phyloP scores from a whole-genome alignment of 306 rosid genomes.

The Begonia peltatifolia region DNA sequence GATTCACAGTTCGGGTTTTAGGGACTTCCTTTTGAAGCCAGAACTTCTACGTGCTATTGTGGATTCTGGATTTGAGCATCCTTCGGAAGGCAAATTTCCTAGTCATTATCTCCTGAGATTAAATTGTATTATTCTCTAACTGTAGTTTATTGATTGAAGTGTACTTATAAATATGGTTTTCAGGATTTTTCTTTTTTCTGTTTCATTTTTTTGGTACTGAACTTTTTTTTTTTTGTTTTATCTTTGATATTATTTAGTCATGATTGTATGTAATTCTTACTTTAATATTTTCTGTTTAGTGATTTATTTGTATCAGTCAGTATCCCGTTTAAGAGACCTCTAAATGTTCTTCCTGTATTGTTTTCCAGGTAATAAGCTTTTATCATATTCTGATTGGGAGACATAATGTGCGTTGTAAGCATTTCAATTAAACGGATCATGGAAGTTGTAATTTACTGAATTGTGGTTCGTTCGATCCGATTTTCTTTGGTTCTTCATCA shows the following conservation, averaged over 20 bases:
- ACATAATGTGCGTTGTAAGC: conserved; percentile 38
- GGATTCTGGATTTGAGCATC: conserved; percentile 94
- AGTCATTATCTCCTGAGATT: background rate
- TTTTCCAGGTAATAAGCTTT: conserved; percentile 67
- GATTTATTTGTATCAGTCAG: background rate
- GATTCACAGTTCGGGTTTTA: conserved; percentile 96
- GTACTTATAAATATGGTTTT: too few relatives aligned
- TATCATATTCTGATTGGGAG: conserved; percentile 54
- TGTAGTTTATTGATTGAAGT: background rate
- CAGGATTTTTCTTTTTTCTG: too few relatives aligned
- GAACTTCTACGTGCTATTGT: too few relatives aligned
- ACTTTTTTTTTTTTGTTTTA: too few relatives aligned
- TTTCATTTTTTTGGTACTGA: too few relatives aligned
- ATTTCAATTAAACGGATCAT: conserved; percentile 47
- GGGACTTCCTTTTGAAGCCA: conserved; percentile 57
- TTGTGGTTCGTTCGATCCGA: conserved; percentile 49
- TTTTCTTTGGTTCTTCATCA: conserved; percentile 80
- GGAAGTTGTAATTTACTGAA: conserved; percentile 66
- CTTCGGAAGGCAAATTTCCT: conserved; percentile 76
- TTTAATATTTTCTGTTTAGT: background rate
- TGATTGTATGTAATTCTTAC: background rate
- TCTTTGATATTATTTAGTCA: too few relatives aligned
- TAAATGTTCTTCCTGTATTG: background rate
- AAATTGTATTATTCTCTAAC: background rate
- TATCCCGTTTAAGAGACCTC: background rate